A percentile compares a stretch with the other conserved stretches of the same genome.
Evolutionary conservation across 805 yeast genomes (phyloP).

Genomic region (Starmerella bombicola): DNA sequence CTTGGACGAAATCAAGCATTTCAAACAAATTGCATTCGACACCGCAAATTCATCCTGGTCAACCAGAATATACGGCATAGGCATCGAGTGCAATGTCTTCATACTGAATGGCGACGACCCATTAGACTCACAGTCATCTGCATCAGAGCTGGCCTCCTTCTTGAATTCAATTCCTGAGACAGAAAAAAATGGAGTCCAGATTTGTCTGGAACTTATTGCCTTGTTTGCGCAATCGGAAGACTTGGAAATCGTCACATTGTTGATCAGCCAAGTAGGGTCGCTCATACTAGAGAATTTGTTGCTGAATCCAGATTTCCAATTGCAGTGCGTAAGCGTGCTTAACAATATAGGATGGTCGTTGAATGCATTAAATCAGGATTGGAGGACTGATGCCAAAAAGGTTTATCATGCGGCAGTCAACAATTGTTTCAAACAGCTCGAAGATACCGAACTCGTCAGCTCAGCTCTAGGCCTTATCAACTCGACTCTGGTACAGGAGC

Average conservation of each 20-base stretch:
- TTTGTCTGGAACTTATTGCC: conserved; percentile 62
- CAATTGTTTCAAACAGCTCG: conserved; percentile 17
- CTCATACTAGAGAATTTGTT: conserved; percentile 20
- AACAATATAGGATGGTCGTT: conserved; percentile 40
- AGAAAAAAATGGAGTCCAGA: conserved; percentile 50
- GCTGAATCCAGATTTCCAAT: conserved; percentile 33
- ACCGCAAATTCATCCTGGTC: conserved; percentile 6
- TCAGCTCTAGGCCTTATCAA: conserved; percentile 18
- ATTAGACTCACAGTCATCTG: conserved; percentile 12
- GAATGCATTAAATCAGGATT: conserved; percentile 23
- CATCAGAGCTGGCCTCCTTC: conserved; percentile 5
- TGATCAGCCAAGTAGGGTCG: conserved; percentile 25
- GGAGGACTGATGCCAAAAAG: conserved; percentile 29
- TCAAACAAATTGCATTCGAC: background rate
- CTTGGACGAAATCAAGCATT: background rate
- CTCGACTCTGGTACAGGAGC: conserved; percentile 17
- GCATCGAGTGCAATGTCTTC: conserved; percentile 23
- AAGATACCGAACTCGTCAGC: conserved; percentile 23
- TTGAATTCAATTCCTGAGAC: conserved; percentile 13
- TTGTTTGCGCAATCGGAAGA: conserved; percentile 17
- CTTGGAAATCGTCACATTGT: conserved; percentile 9
- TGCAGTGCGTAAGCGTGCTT: conserved; percentile 50
- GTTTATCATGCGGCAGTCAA: conserved; percentile 21
- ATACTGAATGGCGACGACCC: conserved; percentile 9
- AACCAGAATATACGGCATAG: conserved; percentile 24